Conservation (phyloP, 345 rosid genomes). For the Fremontodendron californicum region DNA sequence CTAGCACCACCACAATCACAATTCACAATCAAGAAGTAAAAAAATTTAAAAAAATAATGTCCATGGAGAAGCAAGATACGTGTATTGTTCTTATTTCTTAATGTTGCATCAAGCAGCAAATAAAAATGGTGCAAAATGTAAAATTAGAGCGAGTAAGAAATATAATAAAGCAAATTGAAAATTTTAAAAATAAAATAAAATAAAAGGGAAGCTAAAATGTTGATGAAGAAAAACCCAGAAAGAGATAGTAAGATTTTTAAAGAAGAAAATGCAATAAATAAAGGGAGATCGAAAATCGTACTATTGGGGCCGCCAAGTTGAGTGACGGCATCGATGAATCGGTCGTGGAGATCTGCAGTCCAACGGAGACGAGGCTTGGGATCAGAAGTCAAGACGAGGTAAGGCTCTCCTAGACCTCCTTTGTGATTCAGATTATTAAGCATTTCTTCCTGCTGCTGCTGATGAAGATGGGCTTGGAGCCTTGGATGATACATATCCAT, state of each 20-base stretch:
- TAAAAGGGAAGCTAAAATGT: not conserved
- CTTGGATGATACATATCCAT: slow-evolving; percentile 34
- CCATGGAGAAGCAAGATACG: not conserved
- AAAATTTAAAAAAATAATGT: not conserved
- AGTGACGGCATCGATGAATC: slow-evolving; percentile 81
- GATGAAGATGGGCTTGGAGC: slow-evolving; percentile 25
- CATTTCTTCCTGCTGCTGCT: slow-evolving; percentile 21
- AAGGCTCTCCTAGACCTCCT: slow-evolving; percentile 42
- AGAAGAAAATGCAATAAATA: not conserved
- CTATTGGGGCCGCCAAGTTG: slow-evolving; percentile 88
- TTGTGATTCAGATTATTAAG: slow-evolving; percentile 15
- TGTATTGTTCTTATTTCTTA: not conserved
- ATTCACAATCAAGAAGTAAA: not conserved
- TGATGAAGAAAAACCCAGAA: not conserved
- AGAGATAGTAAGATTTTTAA: not conserved
- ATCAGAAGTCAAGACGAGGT: slow-evolving; percentile 80
- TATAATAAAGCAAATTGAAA: not conserved
- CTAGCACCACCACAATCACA: not conserved
- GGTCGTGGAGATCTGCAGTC: slow-evolving; percentile 89
- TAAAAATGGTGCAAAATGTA: not conserved
- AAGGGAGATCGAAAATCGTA: slow-evolving; percentile 22
- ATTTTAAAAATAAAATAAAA: not conserved
- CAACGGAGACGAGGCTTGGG: slow-evolving; percentile 93
- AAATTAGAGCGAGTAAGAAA: not conserved
- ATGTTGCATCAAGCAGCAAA: not conserved